A percentile compares a stretch with the other conserved stretches of the same genome.
Evolutionary conservation across 2,329 filamentous ascomycete genomes (phyloP).

Genomic region (Fusarium sp.): DNA sequence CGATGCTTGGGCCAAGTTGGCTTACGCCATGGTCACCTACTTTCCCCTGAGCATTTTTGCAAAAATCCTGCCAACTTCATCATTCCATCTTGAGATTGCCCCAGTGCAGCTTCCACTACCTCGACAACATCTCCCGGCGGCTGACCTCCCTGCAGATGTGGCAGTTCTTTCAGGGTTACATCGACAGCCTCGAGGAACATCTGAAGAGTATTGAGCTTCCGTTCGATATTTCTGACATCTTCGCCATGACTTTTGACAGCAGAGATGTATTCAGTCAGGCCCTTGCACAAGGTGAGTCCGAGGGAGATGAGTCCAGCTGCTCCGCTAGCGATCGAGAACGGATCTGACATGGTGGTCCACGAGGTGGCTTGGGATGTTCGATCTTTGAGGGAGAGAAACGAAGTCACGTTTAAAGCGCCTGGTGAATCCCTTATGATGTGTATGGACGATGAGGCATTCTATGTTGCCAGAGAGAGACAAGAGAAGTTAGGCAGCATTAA

Average conservation of each 20-base stretch:
- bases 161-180: neutral
- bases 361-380: too few relatives aligned
- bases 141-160: neutral
- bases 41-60: neutral
- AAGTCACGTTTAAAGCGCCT: too few relatives aligned
- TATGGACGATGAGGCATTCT: too few relatives aligned
- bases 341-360: neutral
- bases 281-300: neutral
- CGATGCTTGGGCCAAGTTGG: too few relatives aligned
- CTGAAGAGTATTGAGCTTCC: neutral
- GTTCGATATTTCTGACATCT: neutral
- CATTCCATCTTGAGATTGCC: neutral
- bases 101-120: neutral
- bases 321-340: neutral
- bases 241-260: neutral
- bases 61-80: neutral
- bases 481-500: too few relatives aligned
- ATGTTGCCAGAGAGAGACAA: too few relatives aligned
- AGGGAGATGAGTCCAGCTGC: neutral
- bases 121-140: neutral
- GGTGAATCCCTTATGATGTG: too few relatives aligned
- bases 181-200: neutral
- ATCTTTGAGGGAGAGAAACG: too few relatives aligned
- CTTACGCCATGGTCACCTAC: neutral
- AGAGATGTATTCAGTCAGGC: neutral